phyloP scores from a whole-genome alignment of 176 grass and related monocot species.

The Dactylis glomerata region DNA sequence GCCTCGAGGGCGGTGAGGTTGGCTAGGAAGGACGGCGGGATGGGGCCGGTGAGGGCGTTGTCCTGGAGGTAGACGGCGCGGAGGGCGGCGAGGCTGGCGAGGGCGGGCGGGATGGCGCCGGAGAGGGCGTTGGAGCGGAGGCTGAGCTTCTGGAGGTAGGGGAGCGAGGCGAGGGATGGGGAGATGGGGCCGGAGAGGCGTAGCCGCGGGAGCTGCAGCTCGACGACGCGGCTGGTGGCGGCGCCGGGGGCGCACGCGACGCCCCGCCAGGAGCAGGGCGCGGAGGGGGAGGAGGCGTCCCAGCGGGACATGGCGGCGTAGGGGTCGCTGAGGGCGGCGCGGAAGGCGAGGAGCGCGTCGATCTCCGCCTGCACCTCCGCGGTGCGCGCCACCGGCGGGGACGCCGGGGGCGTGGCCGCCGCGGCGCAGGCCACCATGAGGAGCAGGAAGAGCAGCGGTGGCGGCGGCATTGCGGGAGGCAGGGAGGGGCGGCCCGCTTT shows the following conservation, averaged over 20 bases:
- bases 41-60: slow-evolving; percentile 79
- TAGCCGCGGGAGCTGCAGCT: slow-evolving; percentile 75
- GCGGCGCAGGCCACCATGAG: slow-evolving; percentile 1
- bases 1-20: slow-evolving; percentile 78
- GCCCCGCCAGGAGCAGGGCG: slow-evolving; percentile 89
- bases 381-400: slow-evolving; percentile 32
- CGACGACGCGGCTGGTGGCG: slow-evolving; percentile 48
- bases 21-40: slow-evolving; percentile 51
- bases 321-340: slow-evolving; percentile 52
- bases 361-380: slow-evolving; percentile 59
- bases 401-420: neutral
- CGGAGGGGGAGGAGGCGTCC: slow-evolving; percentile 47
- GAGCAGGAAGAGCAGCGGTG: slow-evolving; percentile 39
- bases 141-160: slow-evolving; percentile 70
- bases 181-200: slow-evolving; percentile 72
- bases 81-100: slow-evolving; percentile 55
- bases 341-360: slow-evolving; percentile 67
- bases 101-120: slow-evolving; percentile 54
- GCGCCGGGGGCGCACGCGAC: slow-evolving; percentile 40
- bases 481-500: slow-evolving; percentile 13
- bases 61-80: slow-evolving; percentile 76
- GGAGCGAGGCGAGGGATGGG: slow-evolving; percentile 50
- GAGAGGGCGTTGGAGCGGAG: slow-evolving; percentile 79
- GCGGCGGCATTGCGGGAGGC: slow-evolving; percentile 8
- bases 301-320: slow-evolving; percentile 61